phyloP scores from a whole-genome alignment of 2,329 filamentous ascomycete species.

The Fusarium secorum region DNA sequence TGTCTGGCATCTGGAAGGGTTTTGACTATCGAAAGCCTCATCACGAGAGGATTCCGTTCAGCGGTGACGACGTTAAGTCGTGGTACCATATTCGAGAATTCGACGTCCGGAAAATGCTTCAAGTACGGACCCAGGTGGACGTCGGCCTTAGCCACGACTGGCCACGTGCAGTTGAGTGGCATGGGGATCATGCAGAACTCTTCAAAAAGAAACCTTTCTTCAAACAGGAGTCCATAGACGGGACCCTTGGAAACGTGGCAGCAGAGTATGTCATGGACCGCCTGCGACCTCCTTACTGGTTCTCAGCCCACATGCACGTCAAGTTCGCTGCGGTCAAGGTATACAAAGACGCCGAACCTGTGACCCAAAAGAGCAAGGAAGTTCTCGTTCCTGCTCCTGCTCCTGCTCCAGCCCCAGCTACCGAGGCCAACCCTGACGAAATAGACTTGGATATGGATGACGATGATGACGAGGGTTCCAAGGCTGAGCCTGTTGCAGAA shows the following conservation, averaged over 20 bases:
- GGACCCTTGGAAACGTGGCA: conserved; percentile 80
- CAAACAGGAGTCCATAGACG: conserved; percentile 75
- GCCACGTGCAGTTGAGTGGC: conserved; percentile 83
- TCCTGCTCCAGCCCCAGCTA: conserved; percentile 1
- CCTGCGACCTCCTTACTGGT: conserved; percentile 86
- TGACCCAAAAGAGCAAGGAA: conserved; percentile 16
- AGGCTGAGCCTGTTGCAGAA: neutral
- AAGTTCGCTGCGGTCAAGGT: conserved; percentile 77
- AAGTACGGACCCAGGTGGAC: conserved; percentile 87
- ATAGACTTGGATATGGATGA: conserved; percentile 73
- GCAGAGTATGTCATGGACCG: conserved; percentile 83
- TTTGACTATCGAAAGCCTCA: conserved; percentile 87
- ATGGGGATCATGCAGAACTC: conserved; percentile 73
- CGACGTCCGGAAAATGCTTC: conserved; percentile 88
- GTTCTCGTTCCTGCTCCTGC: neutral
- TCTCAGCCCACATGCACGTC: conserved; percentile 90
- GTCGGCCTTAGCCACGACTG: conserved; percentile 95
- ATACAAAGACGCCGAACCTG: conserved; percentile 55
- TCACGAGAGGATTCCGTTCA: conserved; percentile 86
- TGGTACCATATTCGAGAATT: conserved; percentile 92
- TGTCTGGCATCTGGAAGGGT: conserved; percentile 96
- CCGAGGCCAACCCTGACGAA: conserved; percentile 67
- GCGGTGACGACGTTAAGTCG: conserved; percentile 74
- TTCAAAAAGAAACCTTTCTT: conserved; percentile 80
- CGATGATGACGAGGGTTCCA: conserved; percentile 48